phyloP scores from a whole-genome alignment of 345 rosid species.

The Sisymbrium altissimum region DNA sequence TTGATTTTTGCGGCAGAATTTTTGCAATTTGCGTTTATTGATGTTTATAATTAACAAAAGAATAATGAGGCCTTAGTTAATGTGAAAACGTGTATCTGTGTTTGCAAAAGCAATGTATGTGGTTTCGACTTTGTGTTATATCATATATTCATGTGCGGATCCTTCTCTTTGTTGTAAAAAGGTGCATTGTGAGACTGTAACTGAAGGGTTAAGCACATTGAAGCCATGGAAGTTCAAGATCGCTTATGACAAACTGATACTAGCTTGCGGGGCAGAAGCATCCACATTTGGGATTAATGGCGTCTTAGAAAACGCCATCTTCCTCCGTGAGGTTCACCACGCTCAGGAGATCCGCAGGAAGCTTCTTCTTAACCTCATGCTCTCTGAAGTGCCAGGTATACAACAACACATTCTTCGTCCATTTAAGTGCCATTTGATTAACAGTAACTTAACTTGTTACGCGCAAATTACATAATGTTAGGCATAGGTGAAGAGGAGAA shows the following conservation, averaged over 20 bases:
- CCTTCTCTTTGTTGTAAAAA: slow-evolving; percentile 22
- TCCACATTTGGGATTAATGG: slow-evolving; percentile 89
- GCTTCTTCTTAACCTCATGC: slow-evolving; percentile 93
- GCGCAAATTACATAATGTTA: slow-evolving; percentile 9
- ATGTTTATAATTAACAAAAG: background rate
- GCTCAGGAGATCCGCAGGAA: slow-evolving; percentile 94
- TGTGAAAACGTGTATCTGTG: too few species aligned
- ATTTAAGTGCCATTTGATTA: background rate
- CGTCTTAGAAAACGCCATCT: slow-evolving; percentile 78
- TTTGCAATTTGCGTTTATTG: background rate
- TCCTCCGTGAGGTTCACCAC: slow-evolving; percentile 88
- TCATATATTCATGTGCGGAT: background rate
- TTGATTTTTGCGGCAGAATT: background rate
- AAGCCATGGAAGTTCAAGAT: slow-evolving; percentile 81
- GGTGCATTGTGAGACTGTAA: slow-evolving; percentile 82
- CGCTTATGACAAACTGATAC: slow-evolving; percentile 84
- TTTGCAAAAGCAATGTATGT: background rate
- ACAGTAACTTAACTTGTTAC: background rate
- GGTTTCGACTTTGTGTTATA: background rate
- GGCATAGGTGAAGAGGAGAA: slow-evolving; percentile 79
- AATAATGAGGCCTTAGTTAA: background rate
- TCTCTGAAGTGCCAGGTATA: slow-evolving; percentile 78
- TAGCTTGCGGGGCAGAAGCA: slow-evolving; percentile 92
- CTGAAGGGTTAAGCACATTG: slow-evolving; percentile 41
- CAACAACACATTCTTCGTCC: background rate